A percentile compares a stretch with the other conserved stretches of the same genome.
Evolutionary conservation across 352 stramenopile species (phyloP).

Genomic region (Phytophthora aleatoria): DNA sequence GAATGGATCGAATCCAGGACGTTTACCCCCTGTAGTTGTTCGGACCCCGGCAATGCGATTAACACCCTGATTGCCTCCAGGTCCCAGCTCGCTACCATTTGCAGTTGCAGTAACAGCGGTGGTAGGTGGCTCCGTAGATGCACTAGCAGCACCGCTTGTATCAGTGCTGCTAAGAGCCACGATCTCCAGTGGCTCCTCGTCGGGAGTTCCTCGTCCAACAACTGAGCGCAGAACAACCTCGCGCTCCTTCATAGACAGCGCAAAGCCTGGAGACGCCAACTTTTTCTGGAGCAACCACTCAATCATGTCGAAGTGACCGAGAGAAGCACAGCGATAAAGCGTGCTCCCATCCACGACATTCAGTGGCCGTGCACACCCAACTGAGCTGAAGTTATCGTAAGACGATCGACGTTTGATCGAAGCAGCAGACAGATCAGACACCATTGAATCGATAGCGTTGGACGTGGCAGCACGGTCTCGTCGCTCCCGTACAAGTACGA

Average conservation of each 20-base stretch:
- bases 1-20: conserved; percentile 27
- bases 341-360: conserved; percentile 32
- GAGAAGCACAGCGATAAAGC: conserved; percentile 29
- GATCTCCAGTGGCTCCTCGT: conserved; percentile 20
- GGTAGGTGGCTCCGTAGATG: conserved; percentile 5
- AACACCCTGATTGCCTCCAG: not conserved
- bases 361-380: conserved; percentile 14
- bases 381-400: conserved; percentile 19
- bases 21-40: conserved; percentile 9
- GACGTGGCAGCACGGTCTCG: conserved; percentile 23
- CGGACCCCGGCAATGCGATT: conserved; percentile 11
- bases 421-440: conserved; percentile 4
- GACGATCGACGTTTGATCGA: conserved; percentile 28
- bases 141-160: not conserved
- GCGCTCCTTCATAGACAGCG: conserved; percentile 29
- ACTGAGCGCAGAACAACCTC: conserved; percentile 36
- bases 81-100: conserved; percentile 15
- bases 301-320: conserved; percentile 29
- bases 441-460: conserved; percentile 23
- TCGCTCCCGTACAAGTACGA: conserved; percentile 16
- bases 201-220: conserved; percentile 18
- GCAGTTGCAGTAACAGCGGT: conserved; percentile 11
- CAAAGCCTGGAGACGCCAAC: conserved; percentile 22
- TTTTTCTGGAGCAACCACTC: conserved; percentile 38
- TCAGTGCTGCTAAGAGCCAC: conserved; percentile 5